Conservation (phyloP, 75 land plant species). For the Larix kaempferi region DNA sequence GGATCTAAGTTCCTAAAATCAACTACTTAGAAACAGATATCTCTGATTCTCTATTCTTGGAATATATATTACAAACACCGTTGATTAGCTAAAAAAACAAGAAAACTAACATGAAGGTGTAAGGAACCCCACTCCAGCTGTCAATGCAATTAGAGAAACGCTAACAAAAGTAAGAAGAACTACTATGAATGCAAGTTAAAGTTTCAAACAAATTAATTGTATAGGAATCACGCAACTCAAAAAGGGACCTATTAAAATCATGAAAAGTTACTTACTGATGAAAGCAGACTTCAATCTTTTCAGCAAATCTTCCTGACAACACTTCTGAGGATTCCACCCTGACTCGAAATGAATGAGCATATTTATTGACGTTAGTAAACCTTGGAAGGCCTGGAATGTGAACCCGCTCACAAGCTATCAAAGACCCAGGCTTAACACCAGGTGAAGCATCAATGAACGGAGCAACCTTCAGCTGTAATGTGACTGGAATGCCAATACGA, state of each 20-base stretch:
- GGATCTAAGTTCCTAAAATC: too few species aligned
- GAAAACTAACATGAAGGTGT: not conserved
- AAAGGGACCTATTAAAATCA: slow-evolving; percentile 12
- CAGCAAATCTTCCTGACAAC: slow-evolving; percentile 8
- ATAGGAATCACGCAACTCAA: not conserved
- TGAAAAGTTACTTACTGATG: slow-evolving; percentile 47
- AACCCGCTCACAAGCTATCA: slow-evolving; percentile 50
- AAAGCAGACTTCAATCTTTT: slow-evolving; percentile 71
- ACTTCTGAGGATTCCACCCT: slow-evolving; percentile 30
- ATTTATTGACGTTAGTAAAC: slow-evolving; percentile 43
- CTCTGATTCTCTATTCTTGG: too few species aligned
- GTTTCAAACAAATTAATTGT: not conserved
- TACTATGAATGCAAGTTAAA: not conserved
- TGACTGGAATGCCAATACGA: slow-evolving; percentile 27
- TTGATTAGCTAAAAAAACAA: not conserved
- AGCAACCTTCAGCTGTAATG: slow-evolving; percentile 28
- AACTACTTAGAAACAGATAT: too few species aligned
- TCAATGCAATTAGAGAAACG: not conserved
- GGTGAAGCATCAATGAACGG: slow-evolving; percentile 48
- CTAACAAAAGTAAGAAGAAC: not conserved
- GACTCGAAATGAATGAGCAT: slow-evolving; percentile 51
- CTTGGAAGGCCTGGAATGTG: slow-evolving; percentile 56
- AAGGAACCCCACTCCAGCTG: not conserved
- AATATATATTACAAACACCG: too few species aligned
- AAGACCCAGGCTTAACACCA: slow-evolving; percentile 43